Conservation (phyloP, 352 stramenopile species). For the Plasmopara viticola region DNA sequence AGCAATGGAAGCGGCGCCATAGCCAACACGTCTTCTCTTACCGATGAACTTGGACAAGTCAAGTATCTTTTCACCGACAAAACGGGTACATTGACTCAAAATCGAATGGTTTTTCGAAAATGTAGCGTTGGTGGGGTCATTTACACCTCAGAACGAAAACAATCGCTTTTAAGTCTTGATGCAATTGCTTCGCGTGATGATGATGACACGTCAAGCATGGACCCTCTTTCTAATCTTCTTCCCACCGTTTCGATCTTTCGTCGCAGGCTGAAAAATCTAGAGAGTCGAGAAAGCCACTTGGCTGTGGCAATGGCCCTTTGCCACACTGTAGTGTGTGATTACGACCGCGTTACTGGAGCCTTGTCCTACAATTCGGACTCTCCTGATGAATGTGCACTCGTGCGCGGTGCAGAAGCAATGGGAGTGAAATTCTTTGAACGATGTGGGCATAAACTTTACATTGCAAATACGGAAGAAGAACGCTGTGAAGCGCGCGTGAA, state of each 20-base stretch:
- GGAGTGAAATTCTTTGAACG: constrained; percentile 74
- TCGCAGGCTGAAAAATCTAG: constrained; percentile 37
- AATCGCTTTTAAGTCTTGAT: constrained; percentile 15
- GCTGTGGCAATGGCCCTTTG: constrained; percentile 76
- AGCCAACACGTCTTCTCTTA: constrained; percentile 87
- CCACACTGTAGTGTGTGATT: constrained; percentile 83
- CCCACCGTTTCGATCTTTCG: constrained; percentile 39
- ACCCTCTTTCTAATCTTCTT: constrained; percentile 5
- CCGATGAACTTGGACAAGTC: constrained; percentile 90
- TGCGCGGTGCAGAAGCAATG: constrained; percentile 68
- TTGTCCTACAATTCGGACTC: constrained; percentile 88
- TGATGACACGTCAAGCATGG: constrained; percentile 3
- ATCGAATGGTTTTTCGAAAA: constrained; percentile 94
- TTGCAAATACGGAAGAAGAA: constrained; percentile 65
- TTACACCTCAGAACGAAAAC: constrained; percentile 50
- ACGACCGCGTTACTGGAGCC: constrained; percentile 28
- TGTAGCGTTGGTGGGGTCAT: constrained; percentile 87
- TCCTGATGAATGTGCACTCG: constrained; percentile 90
- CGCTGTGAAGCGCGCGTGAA: constrained; percentile 45
- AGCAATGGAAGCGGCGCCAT: constrained; percentile 51
- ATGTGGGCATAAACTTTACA: constrained; percentile 41
- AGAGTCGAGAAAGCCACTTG: constrained; percentile 47
- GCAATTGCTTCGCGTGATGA: constrained; percentile 36
- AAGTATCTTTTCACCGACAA: constrained; percentile 93
- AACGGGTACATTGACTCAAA: constrained; percentile 92